Evolutionary conservation across 1,284 basidiomycete genomes (phyloP).

Genomic region (Meripilus lineatus): DNA sequence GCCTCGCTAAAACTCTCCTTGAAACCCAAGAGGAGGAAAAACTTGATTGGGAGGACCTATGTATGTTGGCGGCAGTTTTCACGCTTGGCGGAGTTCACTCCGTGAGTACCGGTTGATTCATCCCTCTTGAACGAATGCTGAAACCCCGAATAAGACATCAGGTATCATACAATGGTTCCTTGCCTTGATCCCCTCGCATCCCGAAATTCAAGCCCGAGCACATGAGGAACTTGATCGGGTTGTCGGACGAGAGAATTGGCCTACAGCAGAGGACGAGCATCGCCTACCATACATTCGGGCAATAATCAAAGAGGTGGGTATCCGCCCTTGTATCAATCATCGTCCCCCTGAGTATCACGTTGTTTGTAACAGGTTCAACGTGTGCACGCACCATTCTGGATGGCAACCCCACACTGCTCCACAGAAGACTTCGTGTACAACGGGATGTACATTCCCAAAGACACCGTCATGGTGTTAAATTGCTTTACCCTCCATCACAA

Average conservation of each 20-base stretch:
- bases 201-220: conserved; percentile 22
- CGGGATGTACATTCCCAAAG: conserved; percentile 7
- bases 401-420: conserved; percentile 7
- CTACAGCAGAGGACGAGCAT: conserved; percentile 21
- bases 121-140: no score
- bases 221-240: conserved; percentile 27
- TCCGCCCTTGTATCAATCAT: background rate
- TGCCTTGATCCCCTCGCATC: conserved; percentile 27
- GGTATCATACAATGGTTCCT: conserved; percentile 29
- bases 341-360: background rate
- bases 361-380: conserved; percentile 1
- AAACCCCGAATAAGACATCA: conserved; percentile 26
- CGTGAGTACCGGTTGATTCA: conserved; percentile 18
- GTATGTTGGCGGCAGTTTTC: conserved; percentile 33
- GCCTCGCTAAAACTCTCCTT: conserved; percentile 31
- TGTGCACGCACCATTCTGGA: conserved; percentile 8
- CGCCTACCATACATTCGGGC: conserved; percentile 27
- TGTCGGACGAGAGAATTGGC: conserved; percentile 24
- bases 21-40: conserved; percentile 24
- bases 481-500: conserved; percentile 7
- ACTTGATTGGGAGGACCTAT: conserved; percentile 31
- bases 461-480: conserved; percentile 6
- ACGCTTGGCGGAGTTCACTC: conserved; percentile 38
- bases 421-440: no score
- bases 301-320: conserved; percentile 21